Base-by-base conservation (phyloP, 176 grass and related monocot genomes). In the Phragmites australis region DNA sequence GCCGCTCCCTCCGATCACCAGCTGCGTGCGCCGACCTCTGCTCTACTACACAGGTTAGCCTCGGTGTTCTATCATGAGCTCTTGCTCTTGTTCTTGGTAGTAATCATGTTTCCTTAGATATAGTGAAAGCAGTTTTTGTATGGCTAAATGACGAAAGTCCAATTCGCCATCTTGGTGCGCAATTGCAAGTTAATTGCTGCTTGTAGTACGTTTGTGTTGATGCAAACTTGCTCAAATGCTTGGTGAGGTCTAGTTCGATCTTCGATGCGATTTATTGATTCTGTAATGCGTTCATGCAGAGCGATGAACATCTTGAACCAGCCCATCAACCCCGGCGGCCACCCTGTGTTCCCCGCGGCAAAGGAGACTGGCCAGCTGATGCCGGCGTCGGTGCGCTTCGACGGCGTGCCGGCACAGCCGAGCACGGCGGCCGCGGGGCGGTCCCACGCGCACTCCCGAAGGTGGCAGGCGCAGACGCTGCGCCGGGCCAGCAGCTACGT, bases 271-370 rank as follows among this genome's bases (percentile, higher is more conserved):
- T 31, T 70, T 18, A 25, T 47, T 79, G 76, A 19, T 53, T 0
- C 32, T 1, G 47, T 14, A 8, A 67, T 27, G 47, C 5, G 21
- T 34, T 34, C 9, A 0, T 80, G 76, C 84, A 86, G 68, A 25
- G 58, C 81, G 91, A 99, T 95, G 96, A 95, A 83, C 83, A 91
- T 93, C 81, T 66, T 93, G 62, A 91, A 93, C 64, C 88, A 91
- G 50, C 88, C 92, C 6, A 87, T 92, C 69, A 70, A 47, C 87
- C 71, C 72, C 6, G 69, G 70, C 19, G 81, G 86, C 45, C 87
- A 89, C 65, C 60, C 85, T 77, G 82, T 73, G 60, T 81, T 91
- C 77, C 57, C 81, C 61, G 58, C 79, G 5, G 79, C 87, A 39
- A 88, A 80, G 81, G 63, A 87, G 46, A 77, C 26, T 82, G 81